phyloP scores from a whole-genome alignment of 257 asterid genomes.

The Cordia subcordata region DNA sequence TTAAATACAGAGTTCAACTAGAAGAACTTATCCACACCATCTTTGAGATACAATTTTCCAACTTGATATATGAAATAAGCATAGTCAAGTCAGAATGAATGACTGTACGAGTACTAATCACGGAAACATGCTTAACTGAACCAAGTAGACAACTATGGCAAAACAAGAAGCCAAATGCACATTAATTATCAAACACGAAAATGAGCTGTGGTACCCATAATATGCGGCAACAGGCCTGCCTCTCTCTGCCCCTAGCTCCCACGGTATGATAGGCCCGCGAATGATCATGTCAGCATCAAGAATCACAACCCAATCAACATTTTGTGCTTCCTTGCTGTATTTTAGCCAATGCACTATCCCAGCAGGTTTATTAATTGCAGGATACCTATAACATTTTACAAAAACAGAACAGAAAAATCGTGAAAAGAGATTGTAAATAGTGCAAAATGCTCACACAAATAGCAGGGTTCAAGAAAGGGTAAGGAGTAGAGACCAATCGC shows the following conservation, averaged over 20 bases:
- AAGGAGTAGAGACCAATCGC: slow-evolving; percentile 58
- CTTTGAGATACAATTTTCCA: too few species aligned
- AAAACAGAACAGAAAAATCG: not conserved
- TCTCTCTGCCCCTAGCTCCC: slow-evolving; percentile 99
- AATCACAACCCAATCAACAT: slow-evolving; percentile 97
- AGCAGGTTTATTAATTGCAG: slow-evolving; percentile 97
- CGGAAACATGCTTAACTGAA: not conserved
- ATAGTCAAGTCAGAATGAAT: too few species aligned
- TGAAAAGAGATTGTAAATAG: not conserved
- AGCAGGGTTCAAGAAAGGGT: not conserved
- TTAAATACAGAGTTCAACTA: too few species aligned
- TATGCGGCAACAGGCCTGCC: slow-evolving; percentile 93
- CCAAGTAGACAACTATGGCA: not conserved
- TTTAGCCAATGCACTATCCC: slow-evolving; percentile 91
- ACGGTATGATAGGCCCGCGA: slow-evolving; percentile 90
- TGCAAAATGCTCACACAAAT: not conserved
- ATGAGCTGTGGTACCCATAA: slow-evolving; percentile 61
- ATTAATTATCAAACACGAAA: slow-evolving; percentile 3
- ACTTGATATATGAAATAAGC: too few species aligned
- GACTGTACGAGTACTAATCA: too few species aligned
- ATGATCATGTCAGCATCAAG: slow-evolving; percentile 94
- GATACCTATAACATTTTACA: too few species aligned
- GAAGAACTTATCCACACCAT: too few species aligned
- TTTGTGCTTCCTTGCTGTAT: slow-evolving; percentile 79
- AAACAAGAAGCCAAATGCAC: not conserved